Base-by-base conservation (phyloP, 495 filamentous ascomycete species). In the Trichoderma orchidacearum region DNA sequence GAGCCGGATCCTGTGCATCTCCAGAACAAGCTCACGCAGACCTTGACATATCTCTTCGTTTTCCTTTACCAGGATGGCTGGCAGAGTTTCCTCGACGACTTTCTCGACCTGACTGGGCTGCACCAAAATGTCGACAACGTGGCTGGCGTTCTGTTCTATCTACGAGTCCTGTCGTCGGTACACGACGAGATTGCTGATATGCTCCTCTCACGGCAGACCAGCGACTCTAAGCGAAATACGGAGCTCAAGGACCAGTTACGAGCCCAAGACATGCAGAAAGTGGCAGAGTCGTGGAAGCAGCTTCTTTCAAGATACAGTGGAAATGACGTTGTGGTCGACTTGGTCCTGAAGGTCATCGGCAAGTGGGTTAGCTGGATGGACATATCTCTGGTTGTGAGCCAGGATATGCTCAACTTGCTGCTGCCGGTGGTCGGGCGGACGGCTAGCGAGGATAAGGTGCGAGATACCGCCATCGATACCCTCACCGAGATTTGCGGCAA, bases 311-410 rank as follows among this genome's bases (percentile, higher is more conserved):
- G 84, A 61, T 97, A 91, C 82, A 81, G 94, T 61, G 35, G 80
- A 36, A 81, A 94, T 51, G 81, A 90, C 60, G 64, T 63, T 21
- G 76, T 97, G 58, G 76, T 93, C 21, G 89, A 96, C 70, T 82
- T 90, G 77, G 90, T 85, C 59, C 77, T 99, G 29, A 90, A 85
- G 70, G 83, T 88, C 12, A 82, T 97, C 51, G 89, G 89, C 18
- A 87, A 88, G 65, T 99, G 94, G 94, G 90, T 95, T 50, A 89
- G 87, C 76, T 99, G 93, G 93, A 92, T 91, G 58, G 94, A 97
- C 61, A 96, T 99, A 61, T 85, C 84, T 18, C 75, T 99, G 35
- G 82, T 97, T 45, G 86, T 97, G 59, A 93, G 95, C 66, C 82
- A 92, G 61, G 80, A 83, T 36, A 87, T 94, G 75, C 77, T 96